Conservation (phyloP, 1,139 yeast genomes). For the Candida pseudoviswanathii region DNA sequence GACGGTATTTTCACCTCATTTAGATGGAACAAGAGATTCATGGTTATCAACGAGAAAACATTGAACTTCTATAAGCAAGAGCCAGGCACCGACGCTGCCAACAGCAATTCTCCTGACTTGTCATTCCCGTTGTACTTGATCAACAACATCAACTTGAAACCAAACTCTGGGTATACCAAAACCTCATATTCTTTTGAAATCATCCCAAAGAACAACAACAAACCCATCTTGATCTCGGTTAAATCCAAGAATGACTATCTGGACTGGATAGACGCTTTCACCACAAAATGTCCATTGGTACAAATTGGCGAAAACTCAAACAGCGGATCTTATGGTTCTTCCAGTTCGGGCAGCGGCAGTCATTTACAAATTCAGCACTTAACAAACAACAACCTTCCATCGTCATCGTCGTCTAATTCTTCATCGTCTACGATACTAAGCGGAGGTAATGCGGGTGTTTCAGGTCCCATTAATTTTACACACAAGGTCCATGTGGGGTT, state of each 20-base stretch:
- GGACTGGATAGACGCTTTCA: slow-evolving; percentile 90
- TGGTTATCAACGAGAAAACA: slow-evolving; percentile 74
- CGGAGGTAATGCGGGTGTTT: slow-evolving; percentile 47
- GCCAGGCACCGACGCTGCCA: slow-evolving; percentile 32
- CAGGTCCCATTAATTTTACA: slow-evolving; percentile 76
- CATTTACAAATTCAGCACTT: slow-evolving; percentile 6
- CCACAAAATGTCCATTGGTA: slow-evolving; percentile 77
- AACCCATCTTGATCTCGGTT: slow-evolving; percentile 73
- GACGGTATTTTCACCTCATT: slow-evolving; percentile 82
- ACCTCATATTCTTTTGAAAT: slow-evolving; percentile 76
- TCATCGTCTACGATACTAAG: slow-evolving; percentile 6
- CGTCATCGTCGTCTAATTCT: slow-evolving; percentile 5
- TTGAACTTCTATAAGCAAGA: slow-evolving; percentile 78
- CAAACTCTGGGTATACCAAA: slow-evolving; percentile 54
- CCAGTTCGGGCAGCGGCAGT: not conserved
- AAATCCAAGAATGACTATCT: slow-evolving; percentile 80
- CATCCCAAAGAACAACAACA: slow-evolving; percentile 56
- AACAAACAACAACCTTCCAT: slow-evolving; percentile 3
- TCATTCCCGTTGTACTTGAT: slow-evolving; percentile 45
- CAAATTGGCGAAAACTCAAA: slow-evolving; percentile 32
- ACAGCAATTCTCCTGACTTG: slow-evolving; percentile 35
- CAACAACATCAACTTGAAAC: slow-evolving; percentile 41
- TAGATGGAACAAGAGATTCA: slow-evolving; percentile 87
- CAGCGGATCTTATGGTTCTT: not conserved
- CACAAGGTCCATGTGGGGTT: slow-evolving; percentile 66